Percentiles rank a stretch among this genome's conserved stretches.
Evolutionary conservation across 1,284 basidiomycete species (phyloP).

Genomic region (Rhodotorula sp.): DNA sequence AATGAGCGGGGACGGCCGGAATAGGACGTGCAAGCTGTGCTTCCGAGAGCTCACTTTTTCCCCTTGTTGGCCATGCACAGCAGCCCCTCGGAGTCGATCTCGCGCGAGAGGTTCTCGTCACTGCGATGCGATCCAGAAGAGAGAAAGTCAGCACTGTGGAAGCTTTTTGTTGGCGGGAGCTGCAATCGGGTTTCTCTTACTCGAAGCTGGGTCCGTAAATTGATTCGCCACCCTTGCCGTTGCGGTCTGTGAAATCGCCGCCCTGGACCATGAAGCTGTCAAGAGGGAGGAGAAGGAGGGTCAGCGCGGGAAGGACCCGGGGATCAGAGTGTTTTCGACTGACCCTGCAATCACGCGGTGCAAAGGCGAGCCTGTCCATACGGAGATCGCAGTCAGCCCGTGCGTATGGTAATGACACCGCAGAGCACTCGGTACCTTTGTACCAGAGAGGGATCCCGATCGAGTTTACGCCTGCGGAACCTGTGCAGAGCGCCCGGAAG

Average conservation of each 20-base stretch:
- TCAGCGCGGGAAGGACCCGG: neutral
- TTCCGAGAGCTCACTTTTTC: slow-evolving; percentile 32
- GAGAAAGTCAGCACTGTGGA: neutral
- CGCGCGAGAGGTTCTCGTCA: slow-evolving; percentile 69
- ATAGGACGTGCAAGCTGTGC: no score
- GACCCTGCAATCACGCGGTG: slow-evolving; percentile 66
- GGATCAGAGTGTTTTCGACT: neutral
- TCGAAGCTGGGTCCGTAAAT: slow-evolving; percentile 14
- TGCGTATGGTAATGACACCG: neutral
- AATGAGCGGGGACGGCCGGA: no score
- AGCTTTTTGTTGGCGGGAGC: slow-evolving; percentile 60
- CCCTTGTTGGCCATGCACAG: slow-evolving; percentile 35
- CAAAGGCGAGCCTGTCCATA: slow-evolving; percentile 48
- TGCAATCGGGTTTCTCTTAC: slow-evolving; percentile 70
- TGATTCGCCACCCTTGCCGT: slow-evolving; percentile 38
- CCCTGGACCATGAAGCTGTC: slow-evolving; percentile 74
- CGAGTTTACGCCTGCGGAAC: slow-evolving; percentile 70
- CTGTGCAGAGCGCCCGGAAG: slow-evolving; percentile 84
- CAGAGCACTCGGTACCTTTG: slow-evolving; percentile 61
- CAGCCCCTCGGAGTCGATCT: slow-evolving; percentile 63
- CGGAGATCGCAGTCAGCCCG: neutral
- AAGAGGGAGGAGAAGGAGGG: slow-evolving; percentile 13
- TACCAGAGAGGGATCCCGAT: slow-evolving; percentile 72
- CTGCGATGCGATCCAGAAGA: neutral
- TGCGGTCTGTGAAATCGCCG: slow-evolving; percentile 46